Evolutionary conservation across 371 early-diverging fungal species (phyloP), one percentile per base, ranked within the genome.

Genomic region (Apophysomyces trapeziformis): DNA sequence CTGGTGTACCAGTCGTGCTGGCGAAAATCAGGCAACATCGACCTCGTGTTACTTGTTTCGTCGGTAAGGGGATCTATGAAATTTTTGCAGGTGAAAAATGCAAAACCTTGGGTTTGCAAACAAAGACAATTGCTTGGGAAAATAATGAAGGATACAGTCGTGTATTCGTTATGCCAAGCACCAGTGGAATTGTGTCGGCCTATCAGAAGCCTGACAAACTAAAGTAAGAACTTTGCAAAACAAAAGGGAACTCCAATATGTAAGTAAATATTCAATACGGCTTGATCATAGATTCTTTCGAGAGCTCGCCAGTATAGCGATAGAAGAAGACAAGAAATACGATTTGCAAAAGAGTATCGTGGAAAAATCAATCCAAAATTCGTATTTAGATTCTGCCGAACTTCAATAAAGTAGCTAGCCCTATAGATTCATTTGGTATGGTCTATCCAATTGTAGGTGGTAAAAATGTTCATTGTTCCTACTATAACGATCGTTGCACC

Each of bases 81-180:
- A 85, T 87, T 39, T 91, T 85, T 68, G 62, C 81, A 1, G 79
- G 70, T 5, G 60, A 73, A 47, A 80, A 79, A 59, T 73, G 76
- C 35, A 63, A 46, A 38, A 32, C 43, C 5, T 60, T 82, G 64
- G 88, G 88, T 0, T 46, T 83, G 21, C 81, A 80, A 58, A 14
- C 37, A 0, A 61, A 60, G 2, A 50, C 58, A 9, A 66, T 83
- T 16, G 62, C 67, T 11, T 77, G 81, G 79, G 50, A 41, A 6
- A 44, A 68, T 46, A 56, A 65, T 2, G 46, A 67, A n/a, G 79
- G 78, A 2, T 66, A 75, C 5, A 83, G 87, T 13, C 73, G 80
- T 2, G 45, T 91, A 32, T 91, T 87, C 73, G 91, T 87, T 45
- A 90, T 91, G 87, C 91, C 91, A 9, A 90, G 90, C 38, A 91